Evolutionary conservation across 225 moss, liverwort and hornwort species (phyloP).

Genomic region (Neckera pumila): DNA sequence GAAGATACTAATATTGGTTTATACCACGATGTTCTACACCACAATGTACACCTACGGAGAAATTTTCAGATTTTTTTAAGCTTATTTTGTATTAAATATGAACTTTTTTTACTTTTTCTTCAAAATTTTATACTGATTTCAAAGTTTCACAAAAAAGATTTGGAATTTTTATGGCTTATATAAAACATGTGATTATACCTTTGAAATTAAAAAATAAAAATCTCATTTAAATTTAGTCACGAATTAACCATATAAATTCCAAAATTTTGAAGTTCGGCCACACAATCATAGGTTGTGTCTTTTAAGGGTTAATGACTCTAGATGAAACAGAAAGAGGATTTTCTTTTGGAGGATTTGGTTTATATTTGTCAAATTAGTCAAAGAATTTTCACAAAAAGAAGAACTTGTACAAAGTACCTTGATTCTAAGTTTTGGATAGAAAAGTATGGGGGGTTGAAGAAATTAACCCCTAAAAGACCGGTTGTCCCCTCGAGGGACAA

Average conservation of each 20-base stretch:
- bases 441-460: fast-evolving
- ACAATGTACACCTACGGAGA: background rate
- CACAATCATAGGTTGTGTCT: fast-evolving
- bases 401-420: fast-evolving
- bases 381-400: fast-evolving
- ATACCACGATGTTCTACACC: fast-evolving
- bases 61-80: background rate
- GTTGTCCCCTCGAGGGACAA: too few relatives aligned
- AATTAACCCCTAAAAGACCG: too few relatives aligned
- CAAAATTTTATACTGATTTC: background rate
- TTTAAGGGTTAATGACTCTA: background rate
- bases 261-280: background rate
- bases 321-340: fast-evolving
- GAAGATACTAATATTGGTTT: fast-evolving
- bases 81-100: background rate
- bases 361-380: background rate
- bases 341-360: fast-evolving
- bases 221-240: background rate
- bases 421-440: fast-evolving
- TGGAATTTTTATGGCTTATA: background rate
- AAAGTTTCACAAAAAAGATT: background rate
- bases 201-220: background rate
- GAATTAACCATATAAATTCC: background rate
- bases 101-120: background rate
- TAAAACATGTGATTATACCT: background rate